Percentiles rank a stretch among this genome's conserved stretches.
Evolutionary conservation across 1,284 basidiomycete species (phyloP).

Genomic region (Leccinum variabile): DNA sequence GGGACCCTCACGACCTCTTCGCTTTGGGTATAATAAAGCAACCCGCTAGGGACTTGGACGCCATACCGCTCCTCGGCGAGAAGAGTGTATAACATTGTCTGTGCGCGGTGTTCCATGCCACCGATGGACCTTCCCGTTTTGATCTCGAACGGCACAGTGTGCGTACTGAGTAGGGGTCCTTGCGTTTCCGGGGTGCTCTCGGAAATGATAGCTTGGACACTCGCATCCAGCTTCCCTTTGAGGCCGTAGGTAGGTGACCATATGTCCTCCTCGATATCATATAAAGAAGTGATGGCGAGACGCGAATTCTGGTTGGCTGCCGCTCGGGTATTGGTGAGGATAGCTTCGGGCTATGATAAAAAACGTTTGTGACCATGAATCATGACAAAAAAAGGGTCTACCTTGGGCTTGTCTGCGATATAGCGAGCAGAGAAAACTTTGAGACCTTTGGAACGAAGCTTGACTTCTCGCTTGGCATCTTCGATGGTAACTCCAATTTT

Average conservation of each 20-base stretch:
- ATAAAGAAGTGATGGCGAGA: conserved; percentile 71
- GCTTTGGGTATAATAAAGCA: conserved; percentile 93
- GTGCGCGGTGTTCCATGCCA: conserved; percentile 91
- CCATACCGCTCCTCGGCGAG: conserved; percentile 90
- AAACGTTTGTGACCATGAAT: neutral
- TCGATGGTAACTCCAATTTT: conserved; percentile 61
- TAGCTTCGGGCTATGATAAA: conserved; percentile 53
- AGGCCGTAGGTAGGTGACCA: conserved; percentile 95
- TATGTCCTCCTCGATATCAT: conserved; percentile 96
- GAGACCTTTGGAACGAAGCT: conserved; percentile 62
- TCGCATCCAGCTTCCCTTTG: conserved; percentile 95
- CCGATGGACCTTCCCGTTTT: conserved; percentile 86
- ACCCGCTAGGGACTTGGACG: conserved; percentile 65
- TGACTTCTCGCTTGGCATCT: conserved; percentile 63
- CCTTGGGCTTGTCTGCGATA: conserved; percentile 61
- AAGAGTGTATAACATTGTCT: conserved; percentile 96
- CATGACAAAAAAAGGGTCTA: conserved; percentile 26
- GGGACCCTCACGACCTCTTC: conserved; percentile 86
- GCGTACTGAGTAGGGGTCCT: conserved; percentile 23
- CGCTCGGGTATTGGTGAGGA: conserved; percentile 64
- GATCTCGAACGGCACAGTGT: conserved; percentile 87
- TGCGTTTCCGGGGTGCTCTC: conserved; percentile 36
- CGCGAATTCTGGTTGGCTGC: conserved; percentile 47
- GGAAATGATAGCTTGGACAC: conserved; percentile 69
- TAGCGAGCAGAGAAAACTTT: conserved; percentile 64